Conservation (phyloP, 2,329 filamentous ascomycete species). For the Sporothrix brasiliensis region DNA sequence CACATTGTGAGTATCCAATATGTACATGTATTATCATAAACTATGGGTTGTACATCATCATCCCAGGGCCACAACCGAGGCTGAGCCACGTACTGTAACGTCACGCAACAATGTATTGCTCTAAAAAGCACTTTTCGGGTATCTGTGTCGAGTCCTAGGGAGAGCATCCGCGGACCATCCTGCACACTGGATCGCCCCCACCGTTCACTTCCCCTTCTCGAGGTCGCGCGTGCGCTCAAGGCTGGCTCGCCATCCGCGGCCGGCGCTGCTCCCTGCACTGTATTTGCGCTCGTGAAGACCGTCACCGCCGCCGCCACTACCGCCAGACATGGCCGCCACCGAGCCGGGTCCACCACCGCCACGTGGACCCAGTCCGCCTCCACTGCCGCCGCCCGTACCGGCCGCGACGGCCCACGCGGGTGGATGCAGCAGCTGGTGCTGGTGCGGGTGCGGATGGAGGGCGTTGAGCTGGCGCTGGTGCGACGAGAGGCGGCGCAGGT, state of each 20-base stretch:
- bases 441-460: not conserved
- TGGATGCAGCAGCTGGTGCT: slow-evolving; percentile 21
- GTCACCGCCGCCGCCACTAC: not conserved
- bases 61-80: not conserved
- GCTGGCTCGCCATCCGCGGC: slow-evolving; percentile 19
- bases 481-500: slow-evolving; percentile 7
- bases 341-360: not conserved
- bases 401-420: slow-evolving; percentile 11
- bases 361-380: not conserved
- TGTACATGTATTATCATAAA: slow-evolving; percentile 16
- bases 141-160: not conserved
- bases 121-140: slow-evolving; percentile 22
- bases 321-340: not conserved
- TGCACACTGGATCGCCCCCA: not conserved
- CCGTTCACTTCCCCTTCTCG: slow-evolving; percentile 27
- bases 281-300: not conserved
- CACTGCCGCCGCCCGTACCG: not conserved
- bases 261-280: slow-evolving; percentile 27
- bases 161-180: not conserved
- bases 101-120: not conserved
- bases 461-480: slow-evolving; percentile 2
- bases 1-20: not conserved
- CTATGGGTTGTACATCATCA: not conserved
- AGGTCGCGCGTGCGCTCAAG: slow-evolving; percentile 30
- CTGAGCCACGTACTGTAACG: not conserved